A percentile compares a stretch with the other conserved stretches of the same genome.
phyloP scores from a whole-genome alignment of 441 rosid species.

The Populus trichocarpa region DNA sequence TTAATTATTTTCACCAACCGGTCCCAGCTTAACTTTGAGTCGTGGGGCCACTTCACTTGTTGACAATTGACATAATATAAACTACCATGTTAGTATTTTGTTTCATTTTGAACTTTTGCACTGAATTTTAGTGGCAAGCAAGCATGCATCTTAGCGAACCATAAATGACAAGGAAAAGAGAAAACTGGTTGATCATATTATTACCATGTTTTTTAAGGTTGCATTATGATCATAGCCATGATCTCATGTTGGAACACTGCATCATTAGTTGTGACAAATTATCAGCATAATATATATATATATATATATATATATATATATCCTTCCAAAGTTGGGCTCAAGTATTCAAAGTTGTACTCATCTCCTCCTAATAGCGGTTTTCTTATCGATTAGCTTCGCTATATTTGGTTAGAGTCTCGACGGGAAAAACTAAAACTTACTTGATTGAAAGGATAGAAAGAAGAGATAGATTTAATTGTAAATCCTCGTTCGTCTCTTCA shows the following conservation, averaged over 20 bases:
- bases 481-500: no score
- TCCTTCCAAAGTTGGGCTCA: no score
- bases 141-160: background rate
- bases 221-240: background rate
- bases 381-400: background rate
- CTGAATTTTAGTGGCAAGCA: conserved; percentile 1
- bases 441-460: no score
- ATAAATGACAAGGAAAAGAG: background rate
- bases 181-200: background rate
- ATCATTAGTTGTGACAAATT: background rate
- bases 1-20: conserved; percentile 1
- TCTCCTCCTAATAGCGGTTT: background rate
- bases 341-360: no score
- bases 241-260: background rate
- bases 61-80: background rate
- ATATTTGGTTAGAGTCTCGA: no score
- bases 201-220: background rate
- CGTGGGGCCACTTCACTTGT: background rate
- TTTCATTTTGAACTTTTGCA: background rate
- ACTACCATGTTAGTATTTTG: background rate
- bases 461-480: no score
- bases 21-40: background rate
- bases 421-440: no score
- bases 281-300: background rate
- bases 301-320: no score